Conservation (phyloP, 768 basidiomycete species). For the Termitomyces sp. region DNA sequence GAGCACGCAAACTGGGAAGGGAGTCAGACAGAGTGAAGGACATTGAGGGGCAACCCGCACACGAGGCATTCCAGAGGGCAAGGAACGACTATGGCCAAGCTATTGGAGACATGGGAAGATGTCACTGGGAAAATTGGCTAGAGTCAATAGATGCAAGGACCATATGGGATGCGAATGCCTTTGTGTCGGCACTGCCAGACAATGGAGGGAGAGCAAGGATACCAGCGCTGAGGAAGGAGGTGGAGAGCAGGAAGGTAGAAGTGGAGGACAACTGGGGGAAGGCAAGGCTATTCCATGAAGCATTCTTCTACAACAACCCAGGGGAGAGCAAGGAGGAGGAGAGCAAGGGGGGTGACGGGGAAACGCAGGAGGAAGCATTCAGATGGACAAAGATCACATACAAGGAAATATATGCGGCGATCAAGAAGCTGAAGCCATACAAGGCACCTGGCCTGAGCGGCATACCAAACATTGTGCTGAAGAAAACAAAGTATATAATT, state of each 20-base stretch:
- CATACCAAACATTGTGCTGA: conserved; percentile 27
- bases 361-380: neutral
- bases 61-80: conserved; percentile 7
- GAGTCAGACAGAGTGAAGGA: neutral
- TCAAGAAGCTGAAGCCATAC: conserved; percentile 26
- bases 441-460: conserved; percentile 31
- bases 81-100: conserved; percentile 1
- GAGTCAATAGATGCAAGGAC: conserved; percentile 10
- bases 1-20: neutral
- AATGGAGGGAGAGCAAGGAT: conserved; percentile 25
- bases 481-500: conserved; percentile 17
- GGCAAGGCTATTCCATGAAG: conserved; percentile 12
- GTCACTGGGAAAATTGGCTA: conserved; percentile 25
- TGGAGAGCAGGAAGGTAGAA: conserved; percentile 7
- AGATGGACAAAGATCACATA: conserved; percentile 17
- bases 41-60: conserved; percentile 17
- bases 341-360: conserved; percentile 4
- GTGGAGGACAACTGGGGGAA: conserved; percentile 24
- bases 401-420: conserved; percentile 21
- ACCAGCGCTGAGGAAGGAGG: conserved; percentile 20
- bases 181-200: conserved; percentile 11
- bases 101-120: neutral
- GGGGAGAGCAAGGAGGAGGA: too few relatives aligned
- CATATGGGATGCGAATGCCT: conserved; percentile 24
- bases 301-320: conserved; percentile 33